Evolutionary conservation across 805 yeast species (phyloP).

Genomic region (Saitoella complicata): DNA sequence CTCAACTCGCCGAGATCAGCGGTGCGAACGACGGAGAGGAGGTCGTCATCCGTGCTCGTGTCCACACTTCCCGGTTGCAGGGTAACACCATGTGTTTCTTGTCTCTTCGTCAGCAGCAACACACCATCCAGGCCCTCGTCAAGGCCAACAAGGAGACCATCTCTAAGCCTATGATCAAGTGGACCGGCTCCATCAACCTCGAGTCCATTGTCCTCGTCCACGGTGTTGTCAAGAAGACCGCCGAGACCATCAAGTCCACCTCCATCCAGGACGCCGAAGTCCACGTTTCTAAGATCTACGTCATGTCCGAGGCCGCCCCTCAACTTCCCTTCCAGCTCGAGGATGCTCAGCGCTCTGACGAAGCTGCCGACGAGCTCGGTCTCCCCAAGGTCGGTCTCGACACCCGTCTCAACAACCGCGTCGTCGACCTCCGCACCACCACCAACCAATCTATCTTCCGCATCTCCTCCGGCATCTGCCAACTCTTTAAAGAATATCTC

Average conservation of each 20-base stretch:
- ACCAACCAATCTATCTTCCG: slow-evolving; percentile 96
- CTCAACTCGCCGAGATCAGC: slow-evolving; percentile 34
- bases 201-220: slow-evolving; percentile 86
- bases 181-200: slow-evolving; percentile 72
- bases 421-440: slow-evolving; percentile 88
- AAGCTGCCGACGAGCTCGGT: slow-evolving; percentile 67
- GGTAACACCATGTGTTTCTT: slow-evolving; percentile 81
- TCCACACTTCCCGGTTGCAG: slow-evolving; percentile 85
- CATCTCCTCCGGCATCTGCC: slow-evolving; percentile 79
- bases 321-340: slow-evolving; percentile 88
- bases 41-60: slow-evolving; percentile 81
- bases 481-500: slow-evolving; percentile 79
- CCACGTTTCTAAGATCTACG: slow-evolving; percentile 51
- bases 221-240: slow-evolving; percentile 71
- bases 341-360: slow-evolving; percentile 91
- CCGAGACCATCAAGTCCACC: slow-evolving; percentile 75
- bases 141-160: slow-evolving; percentile 58
- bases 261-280: slow-evolving; percentile 85
- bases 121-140: slow-evolving; percentile 67
- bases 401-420: slow-evolving; percentile 88
- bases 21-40: slow-evolving; percentile 54
- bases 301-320: slow-evolving; percentile 77
- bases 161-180: slow-evolving; percentile 91
- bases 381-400: slow-evolving; percentile 91
- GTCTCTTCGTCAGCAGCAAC: slow-evolving; percentile 79